Conservation (phyloP, 805 yeast species). For the Wickerhamiella bombiphila region DNA sequence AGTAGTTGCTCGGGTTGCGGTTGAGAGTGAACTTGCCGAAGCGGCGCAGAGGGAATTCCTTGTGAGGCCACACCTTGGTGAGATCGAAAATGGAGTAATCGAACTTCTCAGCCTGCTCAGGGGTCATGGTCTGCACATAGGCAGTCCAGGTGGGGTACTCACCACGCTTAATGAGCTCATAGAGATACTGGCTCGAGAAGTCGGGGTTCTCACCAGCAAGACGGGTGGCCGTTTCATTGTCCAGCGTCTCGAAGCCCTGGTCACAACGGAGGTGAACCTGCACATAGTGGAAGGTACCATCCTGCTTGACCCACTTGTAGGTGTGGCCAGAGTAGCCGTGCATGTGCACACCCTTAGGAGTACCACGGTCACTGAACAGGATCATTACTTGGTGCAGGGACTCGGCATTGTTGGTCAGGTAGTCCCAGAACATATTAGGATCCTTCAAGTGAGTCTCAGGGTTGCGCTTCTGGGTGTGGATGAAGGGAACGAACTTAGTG, state of each 20-base stretch:
- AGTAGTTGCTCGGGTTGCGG: slow-evolving; percentile 42
- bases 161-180: slow-evolving; percentile 33
- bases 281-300: slow-evolving; percentile 38
- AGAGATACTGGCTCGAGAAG: slow-evolving; percentile 31
- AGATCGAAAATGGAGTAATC: slow-evolving; percentile 37
- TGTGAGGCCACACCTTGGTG: slow-evolving; percentile 46
- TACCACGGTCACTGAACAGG: slow-evolving; percentile 47
- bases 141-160: slow-evolving; percentile 37
- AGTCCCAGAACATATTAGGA: slow-evolving; percentile 44
- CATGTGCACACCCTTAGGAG: slow-evolving; percentile 41
- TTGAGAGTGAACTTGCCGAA: slow-evolving; percentile 42
- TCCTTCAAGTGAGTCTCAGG: slow-evolving; percentile 49
- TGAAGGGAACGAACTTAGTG: slow-evolving; percentile 46
- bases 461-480: slow-evolving; percentile 57
- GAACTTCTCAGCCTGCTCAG: slow-evolving; percentile 39
- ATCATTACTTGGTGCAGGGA: slow-evolving; percentile 42
- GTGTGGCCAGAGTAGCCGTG: slow-evolving; percentile 55
- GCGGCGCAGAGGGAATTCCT: slow-evolving; percentile 38
- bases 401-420: slow-evolving; percentile 40
- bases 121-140: slow-evolving; percentile 46
- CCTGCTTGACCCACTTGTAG: slow-evolving; percentile 38
- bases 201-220: slow-evolving; percentile 39
- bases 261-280: slow-evolving; percentile 41
- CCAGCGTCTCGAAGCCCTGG: slow-evolving; percentile 34
- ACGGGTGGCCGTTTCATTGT: slow-evolving; percentile 33